These are phyloP conservation scores for Phyllosticta capitalensis DNA, from an alignment of 2,329 filamentous ascomycete genomes.

Conservation along the genomic window DNA sequence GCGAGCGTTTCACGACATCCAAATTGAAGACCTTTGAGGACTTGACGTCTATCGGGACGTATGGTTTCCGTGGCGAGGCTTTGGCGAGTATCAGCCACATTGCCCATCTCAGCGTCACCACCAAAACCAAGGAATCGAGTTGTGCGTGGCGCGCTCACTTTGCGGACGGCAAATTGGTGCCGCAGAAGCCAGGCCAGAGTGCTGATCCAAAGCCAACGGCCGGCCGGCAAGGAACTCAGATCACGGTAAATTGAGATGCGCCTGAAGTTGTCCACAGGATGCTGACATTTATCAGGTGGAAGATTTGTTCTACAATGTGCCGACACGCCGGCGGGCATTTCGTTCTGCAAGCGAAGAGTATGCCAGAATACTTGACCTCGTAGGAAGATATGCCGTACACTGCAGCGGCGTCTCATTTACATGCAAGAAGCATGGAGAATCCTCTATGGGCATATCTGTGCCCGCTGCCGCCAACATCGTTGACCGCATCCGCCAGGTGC, in stretches of 20 bases:
- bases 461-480: constrained; percentile 60
- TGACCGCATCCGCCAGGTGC: constrained; percentile 83
- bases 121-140: constrained; percentile 77
- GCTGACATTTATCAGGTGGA: constrained; percentile 50
- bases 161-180: constrained; percentile 67
- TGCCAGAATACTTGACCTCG: constrained; percentile 92
- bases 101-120: constrained; percentile 89
- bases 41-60: constrained; percentile 78
- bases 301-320: constrained; percentile 94
- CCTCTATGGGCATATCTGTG: constrained; percentile 71
- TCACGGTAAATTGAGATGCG: constrained; percentile 50
- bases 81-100: constrained; percentile 97
- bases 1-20: constrained; percentile 92
- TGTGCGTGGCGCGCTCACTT: constrained; percentile 90
- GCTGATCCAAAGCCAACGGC: constrained; percentile 80
- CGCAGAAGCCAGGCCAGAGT: constrained; percentile 78
- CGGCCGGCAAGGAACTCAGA: constrained; percentile 83
- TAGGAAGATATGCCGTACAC: constrained; percentile 88
- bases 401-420: constrained; percentile 87
- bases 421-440: constrained; percentile 92
- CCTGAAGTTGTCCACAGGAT: not conserved
- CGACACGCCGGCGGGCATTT: constrained; percentile 79
- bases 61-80: constrained; percentile 95
- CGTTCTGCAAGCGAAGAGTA: constrained; percentile 89
- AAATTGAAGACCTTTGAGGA: constrained; percentile 94